Conservation (phyloP, 2,329 filamentous ascomycete species). For the Ophiostoma pallidulum region DNA sequence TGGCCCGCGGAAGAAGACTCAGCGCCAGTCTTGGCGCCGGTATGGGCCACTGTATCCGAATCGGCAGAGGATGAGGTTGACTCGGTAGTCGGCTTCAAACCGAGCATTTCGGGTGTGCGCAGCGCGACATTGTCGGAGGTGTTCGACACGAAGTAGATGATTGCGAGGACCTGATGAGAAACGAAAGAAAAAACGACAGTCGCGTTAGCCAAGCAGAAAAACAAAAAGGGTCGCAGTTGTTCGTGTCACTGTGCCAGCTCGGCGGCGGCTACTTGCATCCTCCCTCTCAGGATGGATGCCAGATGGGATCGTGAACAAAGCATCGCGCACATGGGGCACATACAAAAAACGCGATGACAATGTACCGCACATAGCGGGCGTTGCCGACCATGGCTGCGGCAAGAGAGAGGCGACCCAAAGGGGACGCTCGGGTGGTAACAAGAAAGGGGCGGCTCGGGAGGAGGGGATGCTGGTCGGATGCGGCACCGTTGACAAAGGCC, state of each 20-base stretch:
- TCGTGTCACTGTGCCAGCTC: too few relatives aligned
- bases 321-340: background rate
- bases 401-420: constrained; percentile 2
- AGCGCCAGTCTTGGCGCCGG: constrained; percentile 32
- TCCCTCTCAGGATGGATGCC: too few relatives aligned
- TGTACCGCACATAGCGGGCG: constrained; percentile 65
- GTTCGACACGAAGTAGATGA: constrained; percentile 74
- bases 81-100: constrained; percentile 5
- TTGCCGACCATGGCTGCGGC: constrained; percentile 46
- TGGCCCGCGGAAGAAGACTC: constrained; percentile 27
- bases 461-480: background rate
- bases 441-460: background rate
- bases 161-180: constrained; percentile 45
- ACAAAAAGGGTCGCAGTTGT: too few relatives aligned
- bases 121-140: constrained; percentile 37
- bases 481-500: background rate
- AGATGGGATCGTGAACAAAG: background rate
- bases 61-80: background rate
- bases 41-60: background rate
- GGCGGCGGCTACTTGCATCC: too few relatives aligned
- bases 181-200: background rate
- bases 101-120: constrained; percentile 16
- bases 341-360: constrained; percentile 80
- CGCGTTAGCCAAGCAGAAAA: too few relatives aligned
- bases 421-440: constrained; percentile 3